phyloP scores from a whole-genome alignment of 495 filamentous ascomycete species.

The Annulohypoxylon stygium region DNA sequence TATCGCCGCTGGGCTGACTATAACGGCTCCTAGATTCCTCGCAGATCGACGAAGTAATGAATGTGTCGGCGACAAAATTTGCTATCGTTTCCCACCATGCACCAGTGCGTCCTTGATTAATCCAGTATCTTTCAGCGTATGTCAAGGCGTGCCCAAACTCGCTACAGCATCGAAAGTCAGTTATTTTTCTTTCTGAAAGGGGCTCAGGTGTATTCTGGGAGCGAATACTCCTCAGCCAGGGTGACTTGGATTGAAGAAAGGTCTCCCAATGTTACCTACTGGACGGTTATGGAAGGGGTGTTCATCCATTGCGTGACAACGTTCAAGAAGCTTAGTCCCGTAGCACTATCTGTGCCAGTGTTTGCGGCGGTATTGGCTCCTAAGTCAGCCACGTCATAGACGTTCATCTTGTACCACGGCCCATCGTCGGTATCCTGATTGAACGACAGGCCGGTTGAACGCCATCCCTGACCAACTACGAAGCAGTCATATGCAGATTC shows the following conservation, averaged over 20 bases:
- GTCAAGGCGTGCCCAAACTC: conserved; percentile 62
- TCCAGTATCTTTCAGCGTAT: conserved; percentile 58
- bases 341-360: conserved; percentile 51
- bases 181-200: neutral
- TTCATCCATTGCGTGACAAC: conserved; percentile 57
- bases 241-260: no score
- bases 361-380: conserved; percentile 58
- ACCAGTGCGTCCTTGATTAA: conserved; percentile 58
- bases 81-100: conserved; percentile 64
- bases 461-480: conserved; percentile 57
- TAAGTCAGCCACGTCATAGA: conserved; percentile 55
- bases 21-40: conserved; percentile 47
- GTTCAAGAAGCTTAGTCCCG: conserved; percentile 57
- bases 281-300: conserved; percentile 55
- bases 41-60: conserved; percentile 56
- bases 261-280: conserved; percentile 24
- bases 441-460: conserved; percentile 57
- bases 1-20: conserved; percentile 52
- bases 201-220: neutral
- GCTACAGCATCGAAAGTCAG: neutral
- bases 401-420: conserved; percentile 60
- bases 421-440: conserved; percentile 53
- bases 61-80: conserved; percentile 62
- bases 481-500: conserved; percentile 62
- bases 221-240: neutral